A percentile compares a stretch with the other conserved stretches of the same genome.
Conservation (phyloP, 345 rosid species). For the Hirschfeldia incana region DNA sequence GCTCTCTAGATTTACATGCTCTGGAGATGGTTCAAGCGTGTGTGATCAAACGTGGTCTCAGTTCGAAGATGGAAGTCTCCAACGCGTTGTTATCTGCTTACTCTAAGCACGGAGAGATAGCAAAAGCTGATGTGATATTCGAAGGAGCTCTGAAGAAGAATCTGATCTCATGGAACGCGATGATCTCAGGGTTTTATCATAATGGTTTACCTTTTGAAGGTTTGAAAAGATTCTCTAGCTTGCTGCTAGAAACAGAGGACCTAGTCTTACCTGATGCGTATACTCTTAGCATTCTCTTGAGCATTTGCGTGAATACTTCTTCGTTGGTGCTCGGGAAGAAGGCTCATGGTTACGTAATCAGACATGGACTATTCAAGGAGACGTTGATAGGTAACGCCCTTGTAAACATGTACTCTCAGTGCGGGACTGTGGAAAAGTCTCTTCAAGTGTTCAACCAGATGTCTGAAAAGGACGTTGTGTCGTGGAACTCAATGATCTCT, state of each 20-base stretch:
- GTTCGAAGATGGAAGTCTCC: slow-evolving; percentile 56
- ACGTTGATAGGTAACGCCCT: slow-evolving; percentile 61
- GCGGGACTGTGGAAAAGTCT: slow-evolving; percentile 59
- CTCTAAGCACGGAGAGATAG: slow-evolving; percentile 54
- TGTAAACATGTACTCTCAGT: slow-evolving; percentile 65
- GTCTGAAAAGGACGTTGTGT: slow-evolving; percentile 51
- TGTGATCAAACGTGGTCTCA: slow-evolving; percentile 49
- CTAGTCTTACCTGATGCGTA: slow-evolving; percentile 49
- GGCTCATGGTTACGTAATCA: slow-evolving; percentile 55
- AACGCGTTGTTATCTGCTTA: slow-evolving; percentile 70
- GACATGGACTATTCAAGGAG: slow-evolving; percentile 41
- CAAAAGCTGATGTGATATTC: slow-evolving; percentile 52
- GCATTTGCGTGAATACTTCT: slow-evolving; percentile 52
- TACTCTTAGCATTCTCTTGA: slow-evolving; percentile 55
- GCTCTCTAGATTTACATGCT: slow-evolving; percentile 45
- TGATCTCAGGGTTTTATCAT: slow-evolving; percentile 57
- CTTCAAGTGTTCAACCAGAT: slow-evolving; percentile 51
- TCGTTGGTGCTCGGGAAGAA: slow-evolving; percentile 54
- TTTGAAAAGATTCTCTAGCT: slow-evolving; percentile 45
- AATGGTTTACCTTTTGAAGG: slow-evolving; percentile 53
- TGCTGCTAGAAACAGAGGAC: slow-evolving; percentile 49
- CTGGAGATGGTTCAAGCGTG: slow-evolving; percentile 56
- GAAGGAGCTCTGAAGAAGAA: slow-evolving; percentile 41
- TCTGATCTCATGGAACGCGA: slow-evolving; percentile 71
- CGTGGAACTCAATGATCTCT: slow-evolving; percentile 78